phyloP scores from a whole-genome alignment of 495 filamentous ascomycete species.

The Lophiostoma macrostomum region DNA sequence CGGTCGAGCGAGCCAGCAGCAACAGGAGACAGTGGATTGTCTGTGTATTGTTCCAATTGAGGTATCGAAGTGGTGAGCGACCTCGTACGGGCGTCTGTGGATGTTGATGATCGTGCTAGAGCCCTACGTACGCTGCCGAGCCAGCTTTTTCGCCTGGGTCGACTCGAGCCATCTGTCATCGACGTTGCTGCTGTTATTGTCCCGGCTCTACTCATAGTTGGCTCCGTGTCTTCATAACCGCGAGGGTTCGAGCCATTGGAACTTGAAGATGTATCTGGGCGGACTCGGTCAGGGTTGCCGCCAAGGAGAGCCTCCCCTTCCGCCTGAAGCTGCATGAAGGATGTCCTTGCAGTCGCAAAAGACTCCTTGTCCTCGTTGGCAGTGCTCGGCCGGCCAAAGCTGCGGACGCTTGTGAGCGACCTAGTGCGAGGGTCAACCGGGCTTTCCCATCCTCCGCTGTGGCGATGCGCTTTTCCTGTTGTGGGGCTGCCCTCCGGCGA shows the following conservation, averaged over 20 bases:
- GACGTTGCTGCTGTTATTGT: slow-evolving; percentile 25
- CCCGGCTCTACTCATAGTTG: slow-evolving; percentile 4
- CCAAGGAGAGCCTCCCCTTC: slow-evolving; percentile 64
- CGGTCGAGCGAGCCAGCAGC: slow-evolving; percentile 26
- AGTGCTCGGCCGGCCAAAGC: slow-evolving; percentile 2
- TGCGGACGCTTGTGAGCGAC: slow-evolving; percentile 31
- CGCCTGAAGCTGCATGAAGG: slow-evolving; percentile 58
- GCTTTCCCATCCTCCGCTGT: slow-evolving; percentile 15
- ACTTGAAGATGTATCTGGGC: slow-evolving; percentile 37
- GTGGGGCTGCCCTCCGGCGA: slow-evolving; percentile 35
- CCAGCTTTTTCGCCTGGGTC: slow-evolving; percentile 43
- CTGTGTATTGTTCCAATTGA: slow-evolving; percentile 8
- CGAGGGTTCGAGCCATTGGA: slow-evolving; percentile 30
- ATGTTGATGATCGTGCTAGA: slow-evolving; percentile 40
- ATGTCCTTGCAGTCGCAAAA: slow-evolving; percentile 65
- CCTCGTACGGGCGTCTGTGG: slow-evolving; percentile 16
- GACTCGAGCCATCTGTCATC: neutral
- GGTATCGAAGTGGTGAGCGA: slow-evolving; percentile 20
- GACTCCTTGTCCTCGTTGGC: slow-evolving; percentile 49
- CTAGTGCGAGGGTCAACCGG: slow-evolving; percentile 18
- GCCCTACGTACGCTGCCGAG: slow-evolving; percentile 57
- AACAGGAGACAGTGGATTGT: slow-evolving; percentile 18
- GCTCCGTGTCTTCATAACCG: slow-evolving; percentile 9
- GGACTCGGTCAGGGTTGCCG: slow-evolving; percentile 36
- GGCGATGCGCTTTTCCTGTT: neutral